Evolutionary conservation across 768 basidiomycete species (phyloP).

Genomic region (Suillus bovinus): DNA sequence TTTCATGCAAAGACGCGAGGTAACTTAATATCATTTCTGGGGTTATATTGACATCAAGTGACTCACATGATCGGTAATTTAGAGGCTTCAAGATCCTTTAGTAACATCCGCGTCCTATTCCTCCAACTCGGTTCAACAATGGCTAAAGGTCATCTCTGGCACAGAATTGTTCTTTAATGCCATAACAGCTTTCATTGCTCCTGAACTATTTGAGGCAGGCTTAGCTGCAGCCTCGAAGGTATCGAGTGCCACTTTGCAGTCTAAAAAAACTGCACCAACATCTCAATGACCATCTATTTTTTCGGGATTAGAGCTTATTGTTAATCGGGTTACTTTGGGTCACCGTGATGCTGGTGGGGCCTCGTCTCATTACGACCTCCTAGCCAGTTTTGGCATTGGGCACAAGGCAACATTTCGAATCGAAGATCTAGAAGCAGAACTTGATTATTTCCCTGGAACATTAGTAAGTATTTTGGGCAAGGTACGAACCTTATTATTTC

Average conservation of each 20-base stretch:
- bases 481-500: too few species aligned
- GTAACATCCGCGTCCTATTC: background rate
- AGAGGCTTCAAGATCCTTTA: background rate
- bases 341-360: background rate
- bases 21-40: background rate
- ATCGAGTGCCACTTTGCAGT: too few species aligned
- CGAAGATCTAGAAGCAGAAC: background rate
- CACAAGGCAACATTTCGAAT: background rate
- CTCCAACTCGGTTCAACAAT: background rate
- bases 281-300: too few species aligned
- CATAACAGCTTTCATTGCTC: background rate
- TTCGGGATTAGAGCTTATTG: too few species aligned
- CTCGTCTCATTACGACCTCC: slow-evolving; percentile 7
- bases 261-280: too few species aligned
- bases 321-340: too few species aligned
- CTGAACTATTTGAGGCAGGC: background rate
- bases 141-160: background rate
- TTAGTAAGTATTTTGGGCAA: background rate
- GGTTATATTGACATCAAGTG: background rate
- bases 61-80: background rate
- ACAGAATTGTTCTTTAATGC: background rate
- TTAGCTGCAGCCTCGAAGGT: too few species aligned
- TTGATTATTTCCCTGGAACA: slow-evolving; percentile 1
- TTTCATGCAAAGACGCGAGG: background rate
- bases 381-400: slow-evolving; percentile 8